Base-by-base conservation (phyloP, 2,329 filamentous ascomycete genomes). In the Tolypocladium nubicola region DNA sequence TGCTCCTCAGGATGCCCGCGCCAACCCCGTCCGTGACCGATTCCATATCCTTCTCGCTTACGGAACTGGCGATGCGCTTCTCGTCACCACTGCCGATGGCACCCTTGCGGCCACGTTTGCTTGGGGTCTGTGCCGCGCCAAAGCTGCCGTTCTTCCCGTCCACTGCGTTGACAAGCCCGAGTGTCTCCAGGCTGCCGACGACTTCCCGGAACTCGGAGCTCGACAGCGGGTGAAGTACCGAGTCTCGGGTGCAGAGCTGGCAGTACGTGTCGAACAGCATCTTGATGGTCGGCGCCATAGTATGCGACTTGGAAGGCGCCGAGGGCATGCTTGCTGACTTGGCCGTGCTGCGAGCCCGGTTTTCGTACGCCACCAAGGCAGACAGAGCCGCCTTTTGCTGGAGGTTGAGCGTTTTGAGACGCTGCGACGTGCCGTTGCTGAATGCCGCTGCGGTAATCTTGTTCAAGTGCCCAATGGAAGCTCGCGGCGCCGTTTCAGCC, bases 361-460 rank as follows among this genome's bases (percentile, higher is more conserved):
- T 89, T 70, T 97, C 92, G n/a, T 94, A 83, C 2, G 90, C 90
- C 43, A 93, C 81, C 16, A 99, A 79, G 0, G 93, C 85, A 74
- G 94, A 99, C 11, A 99, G 79, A 0, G 93, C 91, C 4, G 93
- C 94, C 71, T 96, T 97, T 71, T 99, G 94, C 69, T 99, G 95
- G 2, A 99, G 80, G 69, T 97, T 99, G 57, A 99, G 82, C 5
- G 86, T 85, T 70, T 89, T 87, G 16, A 99, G 83, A 58, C 94
- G 84, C 65, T 97, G 90, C 14, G 80, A 83, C 1, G 91, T 88
- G 40, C 92, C 92, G 64, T 97, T 93, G 69, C 89, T 90, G 71
- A 99, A 97, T 1, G 90, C 89, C 4, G 90, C 85, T 0, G 92
- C 85, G 0, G 94, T 96, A 60, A 97, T 87, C 65, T 90, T 91